Conservation (phyloP, 2,329 filamentous ascomycete species). For the Ascochyta viciae-villosae region DNA sequence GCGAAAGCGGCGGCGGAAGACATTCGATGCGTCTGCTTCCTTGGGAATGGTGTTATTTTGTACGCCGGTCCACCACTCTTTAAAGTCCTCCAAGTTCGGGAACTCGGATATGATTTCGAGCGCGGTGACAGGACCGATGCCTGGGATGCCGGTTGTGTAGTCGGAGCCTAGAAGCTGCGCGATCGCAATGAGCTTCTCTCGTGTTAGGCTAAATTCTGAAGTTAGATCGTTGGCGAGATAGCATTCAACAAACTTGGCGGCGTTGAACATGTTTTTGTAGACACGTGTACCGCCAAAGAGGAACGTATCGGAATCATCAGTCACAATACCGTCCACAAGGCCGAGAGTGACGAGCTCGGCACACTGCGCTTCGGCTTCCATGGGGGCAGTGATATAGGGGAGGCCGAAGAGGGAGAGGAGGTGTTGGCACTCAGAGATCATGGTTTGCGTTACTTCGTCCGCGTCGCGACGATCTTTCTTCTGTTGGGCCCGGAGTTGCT, state of each 20-base stretch:
- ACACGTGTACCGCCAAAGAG: conserved; percentile 94
- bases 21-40: conserved; percentile 59
- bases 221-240: conserved; percentile 86
- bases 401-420: conserved; percentile 89
- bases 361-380: conserved; percentile 99
- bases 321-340: conserved; percentile 96
- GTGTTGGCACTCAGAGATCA: conserved; percentile 94
- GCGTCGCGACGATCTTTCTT: conserved; percentile 96
- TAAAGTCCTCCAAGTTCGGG: conserved; percentile 75
- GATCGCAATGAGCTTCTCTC: conserved; percentile 86
- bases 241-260: conserved; percentile 97
- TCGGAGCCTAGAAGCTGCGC: conserved; percentile 92
- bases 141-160: conserved; percentile 90
- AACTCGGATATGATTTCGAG: conserved; percentile 96
- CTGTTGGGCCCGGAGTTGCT: conserved; percentile 87
- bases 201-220: conserved; percentile 84
- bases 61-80: conserved; percentile 84
- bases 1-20: conserved; percentile 87
- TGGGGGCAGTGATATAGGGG: conserved; percentile 95
- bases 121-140: conserved; percentile 92
- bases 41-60: conserved; percentile 72
- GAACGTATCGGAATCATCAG: conserved; percentile 95
- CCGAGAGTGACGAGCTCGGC: conserved; percentile 86
- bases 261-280: conserved; percentile 99
- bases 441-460: conserved; percentile 94